These are phyloP conservation scores for Rutstroemia sp. DNA, from an alignment of 2,329 filamentous ascomycete genomes.

Conservation along the genomic window DNA sequence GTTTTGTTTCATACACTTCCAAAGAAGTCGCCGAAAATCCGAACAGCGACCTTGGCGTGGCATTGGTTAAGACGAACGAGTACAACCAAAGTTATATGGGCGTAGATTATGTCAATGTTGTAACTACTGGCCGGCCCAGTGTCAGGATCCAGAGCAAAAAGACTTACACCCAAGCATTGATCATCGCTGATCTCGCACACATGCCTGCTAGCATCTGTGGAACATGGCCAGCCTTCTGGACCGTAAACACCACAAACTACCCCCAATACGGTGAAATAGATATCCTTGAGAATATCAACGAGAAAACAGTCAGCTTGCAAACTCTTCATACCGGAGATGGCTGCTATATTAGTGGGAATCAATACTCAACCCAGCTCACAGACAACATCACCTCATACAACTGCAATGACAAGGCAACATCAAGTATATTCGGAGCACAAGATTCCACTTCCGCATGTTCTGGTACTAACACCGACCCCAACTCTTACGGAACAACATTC, in stretches of 20 bases:
- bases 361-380: background rate
- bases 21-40: conserved; percentile 41
- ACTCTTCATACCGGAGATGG: conserved; percentile 50
- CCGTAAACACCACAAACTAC: conserved; percentile 58
- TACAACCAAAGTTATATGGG: conserved; percentile 54
- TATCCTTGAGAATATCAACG: conserved; percentile 64
- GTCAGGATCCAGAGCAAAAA: conserved; percentile 60
- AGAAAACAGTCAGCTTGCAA: conserved; percentile 50
- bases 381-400: conserved; percentile 15
- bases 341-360: conserved; percentile 33
- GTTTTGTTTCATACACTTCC: conserved; percentile 56
- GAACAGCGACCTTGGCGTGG: conserved; percentile 26
- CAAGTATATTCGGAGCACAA: conserved; percentile 30
- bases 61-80: conserved; percentile 47
- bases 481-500: conserved; percentile 49
- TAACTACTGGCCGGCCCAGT: conserved; percentile 55
- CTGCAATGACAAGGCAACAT: conserved; percentile 17
- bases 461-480: conserved; percentile 33
- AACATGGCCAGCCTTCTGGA: conserved; percentile 57
- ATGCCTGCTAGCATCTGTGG: conserved; percentile 63
- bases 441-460: conserved; percentile 30
- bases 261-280: conserved; percentile 48
- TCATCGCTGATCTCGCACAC: conserved; percentile 62
- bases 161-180: conserved; percentile 55
- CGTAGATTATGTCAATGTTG: conserved; percentile 47